Evolutionary conservation across 352 stramenopile genomes (phyloP).

Genomic region (Aphanomyces euteiches): DNA sequence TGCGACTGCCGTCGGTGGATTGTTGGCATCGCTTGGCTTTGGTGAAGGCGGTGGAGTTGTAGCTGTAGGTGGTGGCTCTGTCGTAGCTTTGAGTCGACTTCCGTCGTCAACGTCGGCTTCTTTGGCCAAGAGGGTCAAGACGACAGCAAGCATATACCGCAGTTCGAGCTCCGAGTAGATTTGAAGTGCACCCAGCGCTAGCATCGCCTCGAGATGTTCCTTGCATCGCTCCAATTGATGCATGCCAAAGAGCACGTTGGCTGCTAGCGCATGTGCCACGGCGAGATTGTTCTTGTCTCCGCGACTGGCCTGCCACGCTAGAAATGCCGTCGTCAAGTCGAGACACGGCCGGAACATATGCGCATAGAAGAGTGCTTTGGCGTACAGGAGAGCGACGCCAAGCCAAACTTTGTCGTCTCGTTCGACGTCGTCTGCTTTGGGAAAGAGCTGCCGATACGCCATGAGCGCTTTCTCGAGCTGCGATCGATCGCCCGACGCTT

Average conservation of each 20-base stretch:
- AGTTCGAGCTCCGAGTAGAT: slow-evolving; percentile 16
- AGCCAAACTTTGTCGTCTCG: background rate
- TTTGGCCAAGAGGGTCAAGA: slow-evolving; percentile 14
- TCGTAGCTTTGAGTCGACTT: background rate
- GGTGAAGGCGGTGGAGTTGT: too few species aligned
- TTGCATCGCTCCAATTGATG: background rate
- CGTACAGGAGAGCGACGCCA: slow-evolving; percentile 14
- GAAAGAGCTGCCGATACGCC: slow-evolving; percentile 7
- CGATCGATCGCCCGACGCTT: slow-evolving; percentile 13
- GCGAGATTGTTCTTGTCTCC: slow-evolving; percentile 19
- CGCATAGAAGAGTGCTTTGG: slow-evolving; percentile 15
- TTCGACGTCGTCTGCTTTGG: background rate
- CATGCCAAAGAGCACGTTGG: slow-evolving; percentile 8
- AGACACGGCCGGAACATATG: background rate
- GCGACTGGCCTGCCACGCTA: background rate
- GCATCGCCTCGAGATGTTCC: background rate
- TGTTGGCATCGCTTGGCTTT: too few species aligned
- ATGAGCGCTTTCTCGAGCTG: slow-evolving; percentile 11
- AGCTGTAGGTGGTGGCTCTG: background rate
- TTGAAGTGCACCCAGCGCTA: slow-evolving; percentile 12
- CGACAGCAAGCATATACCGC: slow-evolving; percentile 10
- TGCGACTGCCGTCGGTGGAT: too few species aligned
- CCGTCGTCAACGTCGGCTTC: background rate
- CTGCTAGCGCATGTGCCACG: background rate
- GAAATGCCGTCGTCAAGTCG: background rate